Base-by-base conservation (phyloP, 2,329 filamentous ascomycete genomes). In the Gyromitra esculenta region DNA sequence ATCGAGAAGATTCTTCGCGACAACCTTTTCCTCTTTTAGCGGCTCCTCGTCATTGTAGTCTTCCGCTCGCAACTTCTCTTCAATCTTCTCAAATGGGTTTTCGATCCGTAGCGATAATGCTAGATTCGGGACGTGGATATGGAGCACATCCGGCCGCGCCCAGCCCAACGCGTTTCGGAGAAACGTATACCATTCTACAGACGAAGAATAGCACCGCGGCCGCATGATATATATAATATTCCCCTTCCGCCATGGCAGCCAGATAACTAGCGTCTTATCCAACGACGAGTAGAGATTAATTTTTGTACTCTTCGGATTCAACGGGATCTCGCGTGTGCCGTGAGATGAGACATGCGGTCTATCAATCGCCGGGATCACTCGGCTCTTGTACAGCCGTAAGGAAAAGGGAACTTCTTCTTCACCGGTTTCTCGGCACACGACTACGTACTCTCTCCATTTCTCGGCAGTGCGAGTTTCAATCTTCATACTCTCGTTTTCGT, bases 101-200 rank as follows among this genome's bases (percentile, higher is more conserved):
- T 88, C 85, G 57, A 91, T 85, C 31, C 86, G 83, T 37, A 91
- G 82, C 39, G 85, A 88, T 37, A 91, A 85, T 62, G 86, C 87
- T 62, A 91, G 84, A 80, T 91, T 89, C 1, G 90, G 90, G 9
- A 91, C 87, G 76, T 88, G 86, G 79, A 91, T 86, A 69, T 89
- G 86, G 8, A 91, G 84, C 41, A 86, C 86, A 48, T 85, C 84
- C 3, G 88, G 85, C 69, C 88, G 86, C 59, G 86, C 84, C 86
- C 87, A 88, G 48, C 90, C 90, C 21, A 91, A 83, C 6, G 87
- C 84, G 67, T 88, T 87, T 11, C 87, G 85, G 13, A 91, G 84
- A 78, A 91, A 91, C 0, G 89, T 91, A 81, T 89, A 91, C 90
- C 90, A 91, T 81, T 91, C 90, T 8, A 90, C 87, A 5, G 89